These are phyloP conservation scores for Sugiyamaella castrensis DNA, from an alignment of 1,139 yeast species.

Conservation along the genomic window DNA sequence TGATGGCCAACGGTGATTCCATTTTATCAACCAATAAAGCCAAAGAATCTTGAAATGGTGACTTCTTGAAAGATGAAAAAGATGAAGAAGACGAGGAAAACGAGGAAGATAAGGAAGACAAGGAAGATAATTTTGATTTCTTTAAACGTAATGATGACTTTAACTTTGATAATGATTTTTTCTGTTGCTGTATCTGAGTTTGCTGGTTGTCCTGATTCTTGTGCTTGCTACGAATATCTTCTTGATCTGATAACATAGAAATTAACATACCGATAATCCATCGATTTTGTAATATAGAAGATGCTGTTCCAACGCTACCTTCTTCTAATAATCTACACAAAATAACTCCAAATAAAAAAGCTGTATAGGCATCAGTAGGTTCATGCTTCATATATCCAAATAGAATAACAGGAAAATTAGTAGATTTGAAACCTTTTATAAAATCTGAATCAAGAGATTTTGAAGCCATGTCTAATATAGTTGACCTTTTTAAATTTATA, in stretches of 20 bases:
- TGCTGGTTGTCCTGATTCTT: slow-evolving; percentile 3
- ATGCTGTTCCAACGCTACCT: slow-evolving; percentile 15
- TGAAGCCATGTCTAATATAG: slow-evolving; percentile 33
- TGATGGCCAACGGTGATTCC: slow-evolving; percentile 6
- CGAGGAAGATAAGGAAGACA: no score
- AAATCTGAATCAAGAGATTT: slow-evolving; percentile 30
- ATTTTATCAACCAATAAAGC: slow-evolving; percentile 16
- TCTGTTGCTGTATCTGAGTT: background rate
- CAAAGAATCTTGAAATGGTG: slow-evolving; percentile 13
- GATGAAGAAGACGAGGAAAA: no score
- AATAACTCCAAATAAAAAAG: slow-evolving; percentile 22
- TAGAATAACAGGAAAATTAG: slow-evolving; percentile 23
- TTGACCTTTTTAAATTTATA: slow-evolving; percentile 9
- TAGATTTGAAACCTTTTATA: slow-evolving; percentile 21
- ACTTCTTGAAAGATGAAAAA: background rate
- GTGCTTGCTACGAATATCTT: slow-evolving; percentile 18
- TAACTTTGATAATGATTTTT: background rate
- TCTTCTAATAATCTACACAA: slow-evolving; percentile 18
- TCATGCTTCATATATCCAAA: slow-evolving; percentile 16
- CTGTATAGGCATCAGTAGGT: slow-evolving; percentile 15
- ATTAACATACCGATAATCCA: slow-evolving; percentile 22
- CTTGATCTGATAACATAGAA: slow-evolving; percentile 21
- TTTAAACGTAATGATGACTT: slow-evolving; percentile 14
- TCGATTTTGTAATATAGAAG: slow-evolving; percentile 10
- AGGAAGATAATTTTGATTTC: background rate